Percentiles rank a stretch among this genome's conserved stretches.
These are phyloP conservation scores for Paspalum vaginatum DNA, from an alignment of 176 grass and related monocot genomes.

Conservation along the genomic window DNA sequence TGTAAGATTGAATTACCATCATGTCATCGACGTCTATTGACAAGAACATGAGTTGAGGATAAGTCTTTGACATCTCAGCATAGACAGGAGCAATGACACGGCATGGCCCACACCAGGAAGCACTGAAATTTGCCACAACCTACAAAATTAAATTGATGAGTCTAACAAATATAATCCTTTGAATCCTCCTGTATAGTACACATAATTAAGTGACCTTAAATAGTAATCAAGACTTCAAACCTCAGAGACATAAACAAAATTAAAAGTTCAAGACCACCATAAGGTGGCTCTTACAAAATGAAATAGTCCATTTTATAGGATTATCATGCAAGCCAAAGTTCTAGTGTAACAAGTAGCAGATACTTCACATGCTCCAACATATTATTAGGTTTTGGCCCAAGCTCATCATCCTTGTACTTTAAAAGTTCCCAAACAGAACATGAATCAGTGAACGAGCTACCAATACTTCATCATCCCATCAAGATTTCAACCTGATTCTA, in stretches of 20 bases:
- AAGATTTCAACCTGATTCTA: not conserved
- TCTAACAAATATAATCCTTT: not conserved
- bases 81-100: slow-evolving; percentile 72
- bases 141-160: slow-evolving; percentile 36
- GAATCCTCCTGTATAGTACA: not conserved
- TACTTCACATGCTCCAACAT: too few species aligned
- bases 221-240: not conserved
- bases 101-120: slow-evolving; percentile 83
- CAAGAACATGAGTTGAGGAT: slow-evolving; percentile 81
- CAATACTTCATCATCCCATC: not conserved
- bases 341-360: not conserved
- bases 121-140: slow-evolving; percentile 87
- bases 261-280: not conserved
- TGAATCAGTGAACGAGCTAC: too few species aligned
- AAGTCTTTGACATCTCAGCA: slow-evolving; percentile 77
- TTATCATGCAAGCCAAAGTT: not conserved
- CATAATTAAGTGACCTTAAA: not conserved
- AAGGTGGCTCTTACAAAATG: not conserved
- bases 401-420: too few species aligned
- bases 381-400: too few species aligned
- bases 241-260: not conserved
- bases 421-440: too few species aligned
- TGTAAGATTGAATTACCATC: slow-evolving; percentile 55
- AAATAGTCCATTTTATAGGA: not conserved
- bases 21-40: slow-evolving; percentile 74